Base-by-base conservation (phyloP, 441 rosid genomes). In the Euphorbia schlechtendalii region DNA sequence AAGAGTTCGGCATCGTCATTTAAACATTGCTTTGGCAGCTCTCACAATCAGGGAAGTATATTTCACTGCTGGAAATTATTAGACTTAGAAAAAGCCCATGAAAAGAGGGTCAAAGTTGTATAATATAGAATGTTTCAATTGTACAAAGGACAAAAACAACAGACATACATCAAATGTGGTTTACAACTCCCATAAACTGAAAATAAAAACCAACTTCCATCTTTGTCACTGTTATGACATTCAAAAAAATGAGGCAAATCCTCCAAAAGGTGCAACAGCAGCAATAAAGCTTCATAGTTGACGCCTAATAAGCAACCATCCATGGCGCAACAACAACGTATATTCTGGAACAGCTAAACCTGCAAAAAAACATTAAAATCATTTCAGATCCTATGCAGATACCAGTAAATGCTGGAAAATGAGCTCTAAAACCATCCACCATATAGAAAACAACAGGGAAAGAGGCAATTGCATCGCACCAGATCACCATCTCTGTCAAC, bases 401-500 rank as follows among this genome's bases (percentile, higher is more conserved):
- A 40, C 13, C 28, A 46, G 54, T 18, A 2, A 18, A 27, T 27
- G 30, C 30, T 27, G 30, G 30, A 27, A 27, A 27, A 27, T 27
- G 48, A 61, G 53, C 52, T 65, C 3, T 59, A n/a, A 62, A 74
- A 66, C 69, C 57, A 49, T 71, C 66, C 73, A 66, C 43, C 14
- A 28, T 25, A 63, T 12, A 51, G 20, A 28, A 53, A 40, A 43
- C 36, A 30, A 18, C 41, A 36, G 57, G 28, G 58, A 61, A 52
- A 48, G 41, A 54, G 55, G 69, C 67, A 45, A 67, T 59, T 59
- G 66, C 65, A 17, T 67, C 74, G 70, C 80, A 80, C 79, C 83
- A 49, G 77, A 58, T 59, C 45, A 40, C 71, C 71, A 52, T 66
- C 76, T 72, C 75, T 45, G 66, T 69, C 63, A 69, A 71, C 76